Conservation (phyloP, 768 basidiomycete genomes). For the Kwoniella europaea region DNA sequence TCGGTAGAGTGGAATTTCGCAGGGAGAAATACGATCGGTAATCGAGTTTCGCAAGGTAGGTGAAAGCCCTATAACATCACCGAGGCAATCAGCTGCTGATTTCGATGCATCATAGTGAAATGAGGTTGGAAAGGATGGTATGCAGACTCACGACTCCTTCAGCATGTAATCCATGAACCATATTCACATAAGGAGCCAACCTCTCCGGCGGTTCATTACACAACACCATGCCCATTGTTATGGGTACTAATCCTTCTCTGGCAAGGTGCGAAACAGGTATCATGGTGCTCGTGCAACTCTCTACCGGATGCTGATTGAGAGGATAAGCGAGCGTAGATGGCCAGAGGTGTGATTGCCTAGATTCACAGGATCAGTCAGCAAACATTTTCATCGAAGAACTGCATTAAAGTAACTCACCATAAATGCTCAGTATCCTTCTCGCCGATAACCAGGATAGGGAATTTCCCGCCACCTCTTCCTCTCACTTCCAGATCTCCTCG, state of each 20-base stretch:
- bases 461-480: conserved; percentile 46
- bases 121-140: not conserved
- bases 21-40: conserved; percentile 53
- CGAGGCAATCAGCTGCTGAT: not conserved
- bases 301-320: conserved; percentile 18
- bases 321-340: conserved; percentile 38
- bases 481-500: conserved; percentile 48
- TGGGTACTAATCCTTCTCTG: conserved; percentile 46
- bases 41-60: conserved; percentile 29
- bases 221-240: conserved; percentile 52
- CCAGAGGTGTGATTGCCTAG: conserved; percentile 51
- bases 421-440: conserved; percentile 44
- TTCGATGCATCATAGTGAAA: too few relatives aligned
- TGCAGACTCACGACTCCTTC: conserved; percentile 47
- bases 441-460: conserved; percentile 45
- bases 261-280: conserved; percentile 51
- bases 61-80: conserved; percentile 42
- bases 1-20: conserved; percentile 52
- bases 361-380: not conserved
- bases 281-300: conserved; percentile 37
- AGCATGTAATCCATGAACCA: conserved; percentile 49
- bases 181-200: conserved; percentile 37
- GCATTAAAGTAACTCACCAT: conserved; percentile 36
- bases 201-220: conserved; percentile 42
- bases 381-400: not conserved